A percentile compares a stretch with the other conserved stretches of the same genome.
phyloP scores from a whole-genome alignment of 148 eudicot species.

The Cornus kousa region DNA sequence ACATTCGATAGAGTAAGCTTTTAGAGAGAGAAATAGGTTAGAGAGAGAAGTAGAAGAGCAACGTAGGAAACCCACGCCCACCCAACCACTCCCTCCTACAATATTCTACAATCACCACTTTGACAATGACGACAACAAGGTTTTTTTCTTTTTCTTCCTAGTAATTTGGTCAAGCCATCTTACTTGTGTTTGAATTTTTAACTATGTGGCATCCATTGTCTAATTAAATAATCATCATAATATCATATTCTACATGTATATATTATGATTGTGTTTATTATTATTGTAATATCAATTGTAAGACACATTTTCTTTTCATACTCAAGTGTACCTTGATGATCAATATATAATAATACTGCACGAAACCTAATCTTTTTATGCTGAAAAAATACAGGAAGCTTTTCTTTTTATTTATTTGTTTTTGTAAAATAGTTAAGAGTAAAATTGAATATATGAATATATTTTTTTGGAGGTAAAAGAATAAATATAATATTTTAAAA shows the following conservation, averaged over 20 bases:
- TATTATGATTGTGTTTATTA: neutral
- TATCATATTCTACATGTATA: neutral
- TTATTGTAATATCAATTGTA: neutral
- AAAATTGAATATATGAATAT: too few species aligned
- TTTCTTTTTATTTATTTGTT: too few species aligned
- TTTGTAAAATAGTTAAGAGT: too few species aligned
- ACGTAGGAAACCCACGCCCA: constrained; percentile 4
- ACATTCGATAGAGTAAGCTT: neutral
- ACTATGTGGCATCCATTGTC: neutral
- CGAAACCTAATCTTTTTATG: too few species aligned
- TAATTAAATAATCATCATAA: neutral
- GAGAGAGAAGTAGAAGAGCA: neutral
- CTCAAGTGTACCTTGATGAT: too few species aligned
- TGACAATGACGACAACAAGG: too few species aligned
- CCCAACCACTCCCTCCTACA: neutral
- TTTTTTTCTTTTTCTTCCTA: too few species aligned
- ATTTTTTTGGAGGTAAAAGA: too few species aligned
- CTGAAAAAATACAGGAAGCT: too few species aligned
- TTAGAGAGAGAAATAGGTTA: neutral
- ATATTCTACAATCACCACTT: neutral
- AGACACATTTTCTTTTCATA: too few species aligned
- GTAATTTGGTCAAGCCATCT: constrained; percentile 12
- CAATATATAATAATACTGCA: too few species aligned
- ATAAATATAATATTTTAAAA: too few species aligned
- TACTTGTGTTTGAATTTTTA: neutral